phyloP scores from a whole-genome alignment of 768 basidiomycete genomes.

The Boletus tomentosulus region DNA sequence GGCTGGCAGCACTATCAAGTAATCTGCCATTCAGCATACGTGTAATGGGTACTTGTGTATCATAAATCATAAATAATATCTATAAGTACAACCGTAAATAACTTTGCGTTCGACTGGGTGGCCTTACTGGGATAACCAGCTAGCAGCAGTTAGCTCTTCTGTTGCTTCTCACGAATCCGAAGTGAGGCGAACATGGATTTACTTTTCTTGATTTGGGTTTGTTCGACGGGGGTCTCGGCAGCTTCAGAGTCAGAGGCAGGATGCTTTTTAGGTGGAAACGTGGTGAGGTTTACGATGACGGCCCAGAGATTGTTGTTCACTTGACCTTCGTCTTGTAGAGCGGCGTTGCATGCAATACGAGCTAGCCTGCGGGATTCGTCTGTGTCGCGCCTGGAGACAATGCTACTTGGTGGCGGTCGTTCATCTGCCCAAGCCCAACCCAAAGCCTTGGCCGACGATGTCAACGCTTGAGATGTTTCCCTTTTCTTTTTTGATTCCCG shows the following conservation, averaged over 20 bases:
- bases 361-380: conserved; percentile 71
- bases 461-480: conserved; percentile 18
- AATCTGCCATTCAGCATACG: not conserved
- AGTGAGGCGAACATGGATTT: conserved; percentile 26
- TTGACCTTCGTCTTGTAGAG: conserved; percentile 52
- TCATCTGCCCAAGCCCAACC: conserved; percentile 87
- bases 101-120: not conserved
- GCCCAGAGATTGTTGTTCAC: conserved; percentile 75
- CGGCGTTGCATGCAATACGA: conserved; percentile 64
- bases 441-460: conserved; percentile 54
- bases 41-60: not conserved
- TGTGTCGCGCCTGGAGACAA: conserved; percentile 86
- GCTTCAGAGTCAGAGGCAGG: conserved; percentile 18
- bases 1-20: too few relatives aligned
- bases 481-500: conserved; percentile 20
- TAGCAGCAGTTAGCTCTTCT: not conserved
- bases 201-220: conserved; percentile 16
- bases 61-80: not conserved
- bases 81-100: not conserved
- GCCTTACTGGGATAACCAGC: not conserved
- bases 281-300: conserved; percentile 59
- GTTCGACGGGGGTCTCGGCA: not conserved
- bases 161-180: conserved; percentile 10
- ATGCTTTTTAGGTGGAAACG: conserved; percentile 43
- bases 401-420: conserved; percentile 86